These are phyloP conservation scores for Marasmius oreades DNA, from an alignment of 1,284 basidiomycete genomes.

Conservation along the genomic window DNA sequence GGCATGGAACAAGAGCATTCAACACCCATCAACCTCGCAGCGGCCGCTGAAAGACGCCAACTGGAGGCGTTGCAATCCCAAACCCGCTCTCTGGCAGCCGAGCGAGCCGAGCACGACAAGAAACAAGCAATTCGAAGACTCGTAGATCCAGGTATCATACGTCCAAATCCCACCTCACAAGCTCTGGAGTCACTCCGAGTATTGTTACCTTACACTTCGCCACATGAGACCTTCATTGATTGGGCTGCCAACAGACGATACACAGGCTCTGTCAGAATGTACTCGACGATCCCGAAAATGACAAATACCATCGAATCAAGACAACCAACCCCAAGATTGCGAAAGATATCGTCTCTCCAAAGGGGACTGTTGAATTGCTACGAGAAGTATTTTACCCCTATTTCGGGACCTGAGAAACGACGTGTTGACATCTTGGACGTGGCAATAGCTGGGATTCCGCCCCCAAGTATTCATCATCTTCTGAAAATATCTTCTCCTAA, in stretches of 20 bases:
- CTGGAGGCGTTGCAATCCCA: conserved; percentile 22
- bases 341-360: conserved; percentile 39
- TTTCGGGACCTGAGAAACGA: conserved; percentile 5
- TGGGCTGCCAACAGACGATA: conserved; percentile 47
- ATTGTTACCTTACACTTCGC: conserved; percentile 16
- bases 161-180: conserved; percentile 62
- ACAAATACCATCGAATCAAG: conserved; percentile 71
- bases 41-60: conserved; percentile 43
- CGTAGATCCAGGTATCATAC: conserved; percentile 69
- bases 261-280: conserved; percentile 71
- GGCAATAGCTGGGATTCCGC: conserved; percentile 62
- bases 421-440: conserved; percentile 8
- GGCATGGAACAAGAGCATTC: not conserved
- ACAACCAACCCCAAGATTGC: conserved; percentile 50
- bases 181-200: conserved; percentile 63
- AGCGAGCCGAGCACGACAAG: conserved; percentile 50
- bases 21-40: conserved; percentile 28
- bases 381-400: conserved; percentile 50
- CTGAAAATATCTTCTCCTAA: conserved; percentile 6
- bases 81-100: conserved; percentile 20
- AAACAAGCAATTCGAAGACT: conserved; percentile 70
- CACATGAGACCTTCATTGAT: not conserved
- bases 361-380: conserved; percentile 75
- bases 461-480: conserved; percentile 43
- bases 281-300: conserved; percentile 63